phyloP scores from a whole-genome alignment of 2,329 filamentous ascomycete genomes.

The Claviceps capensis region DNA sequence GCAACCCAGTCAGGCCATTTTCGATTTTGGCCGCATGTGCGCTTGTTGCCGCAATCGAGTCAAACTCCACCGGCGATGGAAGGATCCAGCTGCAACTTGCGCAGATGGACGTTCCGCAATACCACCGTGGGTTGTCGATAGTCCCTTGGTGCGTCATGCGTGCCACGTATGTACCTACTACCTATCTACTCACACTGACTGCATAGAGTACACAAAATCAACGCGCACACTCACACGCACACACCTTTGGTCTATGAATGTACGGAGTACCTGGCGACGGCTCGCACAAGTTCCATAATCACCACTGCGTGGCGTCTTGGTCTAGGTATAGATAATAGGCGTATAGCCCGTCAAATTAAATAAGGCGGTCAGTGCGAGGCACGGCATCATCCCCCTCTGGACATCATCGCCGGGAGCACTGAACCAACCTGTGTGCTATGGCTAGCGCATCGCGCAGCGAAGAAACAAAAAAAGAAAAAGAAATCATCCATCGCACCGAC shows the following conservation, averaged over 20 bases:
- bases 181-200: no score
- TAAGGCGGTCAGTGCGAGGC: background rate
- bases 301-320: constrained; percentile 5
- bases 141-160: no score
- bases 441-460: background rate
- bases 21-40: background rate
- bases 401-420: background rate
- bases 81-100: background rate
- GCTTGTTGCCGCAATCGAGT: background rate
- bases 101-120: no score
- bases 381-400: background rate
- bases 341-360: no score
- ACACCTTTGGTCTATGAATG: no score
- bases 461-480: no score
- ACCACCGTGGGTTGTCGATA: no score
- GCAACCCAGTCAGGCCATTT: no score
- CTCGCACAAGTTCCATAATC: background rate
- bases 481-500: background rate
- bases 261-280: background rate
- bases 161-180: no score
- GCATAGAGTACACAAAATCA: no score
- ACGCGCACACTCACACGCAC: no score
- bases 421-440: background rate
- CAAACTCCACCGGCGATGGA: background rate
- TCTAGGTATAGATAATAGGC: background rate